Evolutionary conservation across 805 yeast genomes (phyloP), one percentile per base, ranked within the genome.

Genomic region (Teunomyces cretensis): DNA sequence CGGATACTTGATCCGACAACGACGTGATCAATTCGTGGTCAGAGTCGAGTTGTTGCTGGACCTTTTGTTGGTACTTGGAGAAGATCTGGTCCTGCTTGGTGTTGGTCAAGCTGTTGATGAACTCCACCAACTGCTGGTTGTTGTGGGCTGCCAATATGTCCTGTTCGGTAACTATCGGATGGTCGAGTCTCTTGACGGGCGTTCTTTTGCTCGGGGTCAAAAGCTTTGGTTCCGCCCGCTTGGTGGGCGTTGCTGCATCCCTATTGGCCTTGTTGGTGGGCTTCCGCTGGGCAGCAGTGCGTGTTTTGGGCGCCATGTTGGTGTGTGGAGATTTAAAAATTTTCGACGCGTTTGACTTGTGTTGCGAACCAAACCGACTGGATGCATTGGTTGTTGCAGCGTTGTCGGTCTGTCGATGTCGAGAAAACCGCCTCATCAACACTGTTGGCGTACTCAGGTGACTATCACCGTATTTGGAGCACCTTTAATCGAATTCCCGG

Each of bases 11-110:
- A 6, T 44, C 43, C 16, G 59, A 48, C 24, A 70, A 50, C 30
- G 56, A 52, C 19, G 54, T 47, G 13, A 70, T 68, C 13, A 58
- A 43, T 27, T 41, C 37, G 32, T 54, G 48, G 36, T 60, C 60
- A 12, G 42, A 42, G 9, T 49, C 51, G 40, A 52, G 45, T 35
- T 54, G 58, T 8, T 50, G 42, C 33, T 46, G 47, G 4, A 52
- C 51, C 16, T 55, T 54, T 22, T 45, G 46, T 33, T 61, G 58
- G 50, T 62, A 67, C 41, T 52, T 52, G 8, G 49, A 49, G 42
- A 70, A 65, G 13, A 65, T 36, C 36, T 53, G 61, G 48, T 69
- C 73, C 41, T 64, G 70, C 27, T 60, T 55, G 3, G 70, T 61
- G 30, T 58, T 55, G 15, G 69, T 58, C 16, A 70, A 58, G 24